Conservation (phyloP, 139 green algal species). For the Astrephomene gubernaculifera region DNA sequence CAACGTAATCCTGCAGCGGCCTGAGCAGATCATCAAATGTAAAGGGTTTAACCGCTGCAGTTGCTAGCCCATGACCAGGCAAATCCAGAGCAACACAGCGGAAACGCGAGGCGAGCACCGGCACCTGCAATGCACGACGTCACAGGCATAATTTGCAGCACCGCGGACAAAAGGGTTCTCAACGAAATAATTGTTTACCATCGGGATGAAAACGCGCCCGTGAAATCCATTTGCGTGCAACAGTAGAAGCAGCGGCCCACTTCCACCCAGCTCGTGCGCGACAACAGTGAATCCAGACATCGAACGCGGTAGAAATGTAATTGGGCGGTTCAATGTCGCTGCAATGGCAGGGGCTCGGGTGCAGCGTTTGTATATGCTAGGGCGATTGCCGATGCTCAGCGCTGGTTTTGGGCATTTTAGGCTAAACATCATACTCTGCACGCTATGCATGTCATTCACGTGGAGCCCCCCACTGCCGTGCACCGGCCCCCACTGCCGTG, state of each 20-base stretch:
- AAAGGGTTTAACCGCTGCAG: not conserved
- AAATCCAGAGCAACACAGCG: constrained; percentile 47
- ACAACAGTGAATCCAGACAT: not conserved
- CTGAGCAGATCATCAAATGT: not conserved
- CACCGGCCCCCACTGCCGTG: too few relatives aligned
- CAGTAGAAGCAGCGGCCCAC: constrained; percentile 37
- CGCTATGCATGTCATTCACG: too few relatives aligned
- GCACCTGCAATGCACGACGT: constrained; percentile 5
- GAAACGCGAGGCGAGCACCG: constrained; percentile 31
- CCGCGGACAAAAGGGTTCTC: too few relatives aligned
- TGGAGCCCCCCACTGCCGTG: too few relatives aligned
- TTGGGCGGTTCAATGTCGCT: too few relatives aligned
- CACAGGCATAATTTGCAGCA: not conserved
- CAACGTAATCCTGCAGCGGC: not conserved
- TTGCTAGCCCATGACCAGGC: constrained; percentile 38
- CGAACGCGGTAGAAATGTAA: too few relatives aligned
- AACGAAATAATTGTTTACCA: constrained; percentile 15
- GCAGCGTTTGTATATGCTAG: too few relatives aligned
- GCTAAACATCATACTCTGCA: too few relatives aligned
- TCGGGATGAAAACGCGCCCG: constrained; percentile 16
- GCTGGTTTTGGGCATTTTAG: too few relatives aligned
- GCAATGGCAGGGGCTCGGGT: too few relatives aligned
- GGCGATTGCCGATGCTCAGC: too few relatives aligned
- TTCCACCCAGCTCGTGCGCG: constrained; percentile 42
- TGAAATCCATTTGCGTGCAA: constrained; percentile 57